Evolutionary conservation across 2,329 filamentous ascomycete species (phyloP).

Genomic region (Chaetomiaceae sp.): DNA sequence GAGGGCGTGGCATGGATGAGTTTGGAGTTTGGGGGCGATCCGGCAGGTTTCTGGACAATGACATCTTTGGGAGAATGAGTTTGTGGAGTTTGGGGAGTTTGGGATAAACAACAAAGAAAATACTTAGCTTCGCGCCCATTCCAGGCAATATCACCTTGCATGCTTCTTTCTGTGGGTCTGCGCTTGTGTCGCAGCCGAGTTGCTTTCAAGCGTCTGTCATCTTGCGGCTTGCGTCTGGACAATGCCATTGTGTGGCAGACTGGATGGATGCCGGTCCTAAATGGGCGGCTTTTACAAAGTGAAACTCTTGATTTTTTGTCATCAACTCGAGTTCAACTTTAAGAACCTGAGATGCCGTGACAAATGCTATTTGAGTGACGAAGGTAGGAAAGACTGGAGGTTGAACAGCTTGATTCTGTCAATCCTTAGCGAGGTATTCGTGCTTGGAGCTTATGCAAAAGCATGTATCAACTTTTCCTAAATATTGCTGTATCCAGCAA

Average conservation of each 20-base stretch:
- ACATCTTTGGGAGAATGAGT: conserved; percentile 1
- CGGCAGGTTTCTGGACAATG: conserved; percentile 11
- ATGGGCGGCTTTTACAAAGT: too few relatives aligned
- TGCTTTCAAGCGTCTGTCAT: neutral
- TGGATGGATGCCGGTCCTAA: too few relatives aligned
- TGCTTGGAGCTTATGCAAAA: too few relatives aligned
- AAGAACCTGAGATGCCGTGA: too few relatives aligned
- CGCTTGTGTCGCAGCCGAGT: neutral
- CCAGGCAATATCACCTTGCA: neutral
- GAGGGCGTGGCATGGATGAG: neutral
- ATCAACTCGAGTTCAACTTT: too few relatives aligned
- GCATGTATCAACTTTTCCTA: too few relatives aligned
- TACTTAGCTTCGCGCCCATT: conserved; percentile 10
- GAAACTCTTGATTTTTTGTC: too few relatives aligned
- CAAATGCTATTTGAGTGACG: too few relatives aligned
- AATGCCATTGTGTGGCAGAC: conserved; percentile 8
- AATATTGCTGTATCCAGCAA: neutral
- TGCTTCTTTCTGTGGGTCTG: neutral
- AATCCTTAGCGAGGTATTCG: too few relatives aligned
- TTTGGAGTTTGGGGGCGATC: neutral
- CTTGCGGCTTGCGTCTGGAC: too few relatives aligned
- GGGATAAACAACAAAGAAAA: conserved; percentile 5
- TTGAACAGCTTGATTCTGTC: too few relatives aligned
- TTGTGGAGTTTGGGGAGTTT: neutral
- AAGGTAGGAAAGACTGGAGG: too few relatives aligned